Percentiles rank a stretch among this genome's conserved stretches.
Conservation (phyloP, 345 rosid species). For the Syzygium oleosum region DNA sequence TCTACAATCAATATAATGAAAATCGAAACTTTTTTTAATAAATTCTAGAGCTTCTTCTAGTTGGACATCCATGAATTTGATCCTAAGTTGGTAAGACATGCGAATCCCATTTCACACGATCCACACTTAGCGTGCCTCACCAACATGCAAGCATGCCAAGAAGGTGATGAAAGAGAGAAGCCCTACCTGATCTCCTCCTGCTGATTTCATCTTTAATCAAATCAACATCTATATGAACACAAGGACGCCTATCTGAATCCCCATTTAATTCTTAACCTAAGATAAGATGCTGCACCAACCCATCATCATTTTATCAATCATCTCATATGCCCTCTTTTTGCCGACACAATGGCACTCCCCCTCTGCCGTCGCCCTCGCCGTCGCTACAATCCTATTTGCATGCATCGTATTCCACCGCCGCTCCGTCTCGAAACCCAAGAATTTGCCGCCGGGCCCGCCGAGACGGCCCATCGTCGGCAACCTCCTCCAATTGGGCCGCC, state of each 20-base stretch:
- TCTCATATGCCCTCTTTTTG: background rate
- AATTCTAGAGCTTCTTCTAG: background rate
- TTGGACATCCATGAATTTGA: background rate
- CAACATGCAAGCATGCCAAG: background rate
- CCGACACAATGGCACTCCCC: background rate
- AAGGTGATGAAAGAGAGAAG: background rate
- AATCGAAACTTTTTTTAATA: too few relatives aligned
- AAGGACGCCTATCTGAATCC: background rate
- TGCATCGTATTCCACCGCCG: slow-evolving; percentile 12
- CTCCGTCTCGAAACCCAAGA: slow-evolving; percentile 4
- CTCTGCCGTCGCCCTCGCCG: background rate
- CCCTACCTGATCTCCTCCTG: background rate
- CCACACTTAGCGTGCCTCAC: background rate
- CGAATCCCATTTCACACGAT: background rate
- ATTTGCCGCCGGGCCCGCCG: slow-evolving; percentile 80
- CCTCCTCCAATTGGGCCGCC: slow-evolving; percentile 66
- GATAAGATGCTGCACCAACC: background rate
- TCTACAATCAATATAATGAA: background rate
- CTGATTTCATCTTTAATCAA: background rate
- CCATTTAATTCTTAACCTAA: background rate
- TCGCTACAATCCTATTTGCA: slow-evolving; percentile 1
- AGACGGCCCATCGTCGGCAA: slow-evolving; percentile 77
- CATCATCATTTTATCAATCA: background rate
- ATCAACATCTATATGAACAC: background rate
- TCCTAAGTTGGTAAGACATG: background rate